A percentile compares a stretch with the other conserved stretches of the same genome.
These are phyloP conservation scores for Phragmites australis DNA, from an alignment of 176 grass and related monocot species.

Conservation along the genomic window DNA sequence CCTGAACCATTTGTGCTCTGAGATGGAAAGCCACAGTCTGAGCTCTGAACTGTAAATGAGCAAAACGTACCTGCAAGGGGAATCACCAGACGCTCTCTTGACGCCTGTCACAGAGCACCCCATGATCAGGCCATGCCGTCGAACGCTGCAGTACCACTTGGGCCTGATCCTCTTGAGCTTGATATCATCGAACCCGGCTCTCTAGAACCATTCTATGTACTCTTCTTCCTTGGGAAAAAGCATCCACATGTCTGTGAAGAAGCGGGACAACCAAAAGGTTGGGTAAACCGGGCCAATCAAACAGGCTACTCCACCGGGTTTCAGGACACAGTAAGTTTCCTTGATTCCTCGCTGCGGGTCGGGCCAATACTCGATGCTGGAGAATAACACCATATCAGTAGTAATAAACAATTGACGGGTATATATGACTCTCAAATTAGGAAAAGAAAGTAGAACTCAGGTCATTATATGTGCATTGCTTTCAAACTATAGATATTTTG, in stretches of 20 bases:
- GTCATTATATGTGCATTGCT: too few relatives aligned
- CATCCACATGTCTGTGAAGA: constrained; percentile 84
- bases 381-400: background rate
- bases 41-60: background rate
- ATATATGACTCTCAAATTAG: background rate
- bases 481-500: too few relatives aligned
- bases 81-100: constrained; percentile 54
- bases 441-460: background rate
- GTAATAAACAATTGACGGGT: background rate
- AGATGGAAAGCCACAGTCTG: background rate
- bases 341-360: constrained; percentile 70
- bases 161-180: constrained; percentile 66
- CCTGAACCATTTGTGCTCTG: background rate
- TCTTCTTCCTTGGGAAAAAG: constrained; percentile 74
- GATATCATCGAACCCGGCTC: constrained; percentile 67
- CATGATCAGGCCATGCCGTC: constrained; percentile 74
- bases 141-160: constrained; percentile 70
- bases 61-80: constrained; percentile 53
- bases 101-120: constrained; percentile 71
- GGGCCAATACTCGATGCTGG: constrained; percentile 77
- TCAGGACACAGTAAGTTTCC: constrained; percentile 75
- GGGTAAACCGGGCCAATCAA: constrained; percentile 66
- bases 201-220: constrained; percentile 65
- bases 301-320: constrained; percentile 55
- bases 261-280: constrained; percentile 61